These are phyloP conservation scores for Daldinia vernicosa DNA, from an alignment of 495 filamentous ascomycete genomes.

Conservation along the genomic window DNA sequence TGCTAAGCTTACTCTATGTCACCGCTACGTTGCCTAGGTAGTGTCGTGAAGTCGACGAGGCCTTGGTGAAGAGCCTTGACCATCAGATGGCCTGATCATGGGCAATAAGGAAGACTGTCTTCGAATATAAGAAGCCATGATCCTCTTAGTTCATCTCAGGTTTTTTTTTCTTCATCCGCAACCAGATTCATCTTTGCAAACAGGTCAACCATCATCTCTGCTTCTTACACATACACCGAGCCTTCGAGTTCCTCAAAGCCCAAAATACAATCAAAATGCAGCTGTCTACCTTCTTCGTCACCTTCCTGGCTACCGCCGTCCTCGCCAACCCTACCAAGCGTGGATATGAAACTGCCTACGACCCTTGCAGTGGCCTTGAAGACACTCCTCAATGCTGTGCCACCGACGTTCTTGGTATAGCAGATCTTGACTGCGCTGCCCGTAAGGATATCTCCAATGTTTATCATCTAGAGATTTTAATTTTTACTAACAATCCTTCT, in stretches of 20 bases:
- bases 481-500: slow-evolving; percentile 19
- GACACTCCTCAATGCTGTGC: slow-evolving; percentile 54
- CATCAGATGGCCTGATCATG: neutral
- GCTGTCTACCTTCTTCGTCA: slow-evolving; percentile 49
- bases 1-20: slow-evolving; percentile 8
- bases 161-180: slow-evolving; percentile 33
- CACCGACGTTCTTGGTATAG: slow-evolving; percentile 57
- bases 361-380: slow-evolving; percentile 40
- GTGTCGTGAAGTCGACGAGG: slow-evolving; percentile 6
- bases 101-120: neutral
- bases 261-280: slow-evolving; percentile 50
- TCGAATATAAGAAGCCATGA: slow-evolving; percentile 40
- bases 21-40: slow-evolving; percentile 23
- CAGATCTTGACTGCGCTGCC: slow-evolving; percentile 55
- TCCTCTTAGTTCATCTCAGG: slow-evolving; percentile 22
- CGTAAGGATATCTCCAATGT: slow-evolving; percentile 46
- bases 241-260: slow-evolving; percentile 35
- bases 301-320: slow-evolving; percentile 45
- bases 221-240: slow-evolving; percentile 36
- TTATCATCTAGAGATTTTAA: neutral
- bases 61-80: slow-evolving; percentile 13
- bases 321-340: slow-evolving; percentile 47
- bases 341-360: slow-evolving; percentile 16
- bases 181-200: slow-evolving; percentile 22
- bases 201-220: slow-evolving; percentile 31